Evolutionary conservation across 257 asterid species (phyloP), one percentile per base, ranked within the genome.

Genomic region (Haberlea rhodopensis): DNA sequence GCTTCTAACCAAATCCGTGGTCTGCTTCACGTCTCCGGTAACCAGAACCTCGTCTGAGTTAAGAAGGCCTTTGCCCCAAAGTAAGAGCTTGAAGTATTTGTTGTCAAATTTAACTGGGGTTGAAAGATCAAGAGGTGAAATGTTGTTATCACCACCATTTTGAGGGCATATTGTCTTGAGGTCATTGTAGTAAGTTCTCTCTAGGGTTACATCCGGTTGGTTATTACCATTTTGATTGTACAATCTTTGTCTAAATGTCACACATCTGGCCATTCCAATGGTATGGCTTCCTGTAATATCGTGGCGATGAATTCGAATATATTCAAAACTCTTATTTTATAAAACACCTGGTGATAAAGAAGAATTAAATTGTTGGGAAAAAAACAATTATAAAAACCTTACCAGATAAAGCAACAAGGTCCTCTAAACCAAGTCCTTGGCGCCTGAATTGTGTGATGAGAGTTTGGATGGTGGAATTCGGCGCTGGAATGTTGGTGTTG

Each of bases 361-460:
- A 34, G 16, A 34, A 7, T 10, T 31, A 7, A 31, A 29, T 10
- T 34, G 4, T 2, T 34, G 43, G 13, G 15, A 15, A 3, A 9
- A 9, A 40, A n/a, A n/a, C n/a, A n/a, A 40, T 40, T n/a, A 40
- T 40, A 48, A 61, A 18, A 56, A 19, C 16, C 53, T 60, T 29
- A 85, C 97, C 95, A 0, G 95, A 90, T 27, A 85, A 91, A 54
- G 97, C 85, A 29, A 87, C 95, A 24, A 90, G 90, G 62, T 87
- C 97, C 68, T 82, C 73, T 65, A 69, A 78, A 24, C 79, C 27
- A 20, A 85, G 87, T 71, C 91, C 95, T 75, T 90, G 80, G 52
- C 67, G 80, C n/a, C 48, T 71, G 78, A 90, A 90, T 64, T 73
- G 67, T 1, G 68, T 61, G 10, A 81, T 21, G 8, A 90, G 87